Evolutionary conservation across 495 filamentous ascomycete genomes (phyloP).

Genomic region (Aspergillus bertholletiae): DNA sequence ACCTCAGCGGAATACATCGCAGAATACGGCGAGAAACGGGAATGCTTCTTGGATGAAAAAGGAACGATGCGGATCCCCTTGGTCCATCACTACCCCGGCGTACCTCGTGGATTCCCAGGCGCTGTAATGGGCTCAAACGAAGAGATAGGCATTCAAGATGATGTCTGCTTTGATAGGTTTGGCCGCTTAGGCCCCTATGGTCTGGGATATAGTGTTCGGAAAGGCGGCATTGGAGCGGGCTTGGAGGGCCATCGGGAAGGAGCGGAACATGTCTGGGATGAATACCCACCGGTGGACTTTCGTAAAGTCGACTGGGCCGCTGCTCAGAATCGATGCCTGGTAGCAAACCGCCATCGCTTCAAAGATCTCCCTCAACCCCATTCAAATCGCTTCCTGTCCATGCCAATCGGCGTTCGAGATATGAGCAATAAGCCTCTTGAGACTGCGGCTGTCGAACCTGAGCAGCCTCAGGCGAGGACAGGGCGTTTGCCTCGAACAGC

Average conservation of each 20-base stretch:
- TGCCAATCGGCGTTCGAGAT: conserved; percentile 36
- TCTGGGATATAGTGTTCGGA: conserved; percentile 70
- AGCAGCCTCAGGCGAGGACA: conserved; percentile 16
- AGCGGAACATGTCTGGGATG: conserved; percentile 68
- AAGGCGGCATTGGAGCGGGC: conserved; percentile 79
- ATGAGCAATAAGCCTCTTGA: conserved; percentile 8
- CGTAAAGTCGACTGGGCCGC: conserved; percentile 69
- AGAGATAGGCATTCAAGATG: conserved; percentile 73
- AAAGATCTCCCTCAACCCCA: conserved; percentile 40
- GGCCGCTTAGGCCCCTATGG: conserved; percentile 88
- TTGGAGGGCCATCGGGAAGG: conserved; percentile 77
- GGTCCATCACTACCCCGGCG: conserved; percentile 67
- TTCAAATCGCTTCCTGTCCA: conserved; percentile 42
- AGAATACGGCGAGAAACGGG: conserved; percentile 60
- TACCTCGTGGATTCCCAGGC: conserved; percentile 77
- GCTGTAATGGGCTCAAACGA: conserved; percentile 78
- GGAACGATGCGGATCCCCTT: conserved; percentile 60
- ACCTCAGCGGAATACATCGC: conserved; percentile 52
- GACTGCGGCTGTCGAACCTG: conserved; percentile 8
- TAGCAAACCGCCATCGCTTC: conserved; percentile 70
- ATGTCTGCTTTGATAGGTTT: conserved; percentile 92
- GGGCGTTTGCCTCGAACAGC: conserved; percentile 52
- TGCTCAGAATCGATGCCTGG: conserved; percentile 65
- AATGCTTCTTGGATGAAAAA: conserved; percentile 72
- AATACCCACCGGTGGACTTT: conserved; percentile 67